These are phyloP conservation scores for Fraxinus sp. DNA, from an alignment of 305 asterid species.

Conservation along the genomic window DNA sequence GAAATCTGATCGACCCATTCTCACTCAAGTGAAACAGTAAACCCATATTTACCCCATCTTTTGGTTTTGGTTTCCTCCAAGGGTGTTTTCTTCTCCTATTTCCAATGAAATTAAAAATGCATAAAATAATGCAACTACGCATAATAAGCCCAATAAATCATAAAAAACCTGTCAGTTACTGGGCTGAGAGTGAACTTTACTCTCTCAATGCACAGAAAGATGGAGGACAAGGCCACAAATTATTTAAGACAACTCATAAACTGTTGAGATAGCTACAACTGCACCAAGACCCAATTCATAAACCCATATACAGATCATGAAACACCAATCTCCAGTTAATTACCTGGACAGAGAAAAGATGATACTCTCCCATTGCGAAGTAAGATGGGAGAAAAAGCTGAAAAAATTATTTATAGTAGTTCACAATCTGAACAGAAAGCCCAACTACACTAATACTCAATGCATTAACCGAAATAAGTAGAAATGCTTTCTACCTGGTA, in stretches of 20 bases:
- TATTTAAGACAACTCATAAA: not conserved
- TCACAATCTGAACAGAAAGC: not conserved
- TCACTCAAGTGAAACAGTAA: not conserved
- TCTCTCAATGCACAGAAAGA: not conserved
- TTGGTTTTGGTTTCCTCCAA: not conserved
- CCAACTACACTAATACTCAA: not conserved
- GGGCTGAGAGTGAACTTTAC: not conserved
- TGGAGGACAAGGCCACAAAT: not conserved
- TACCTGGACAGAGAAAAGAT: not conserved
- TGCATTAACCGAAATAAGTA: not conserved
- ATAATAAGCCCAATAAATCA: not conserved
- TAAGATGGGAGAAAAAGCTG: not conserved
- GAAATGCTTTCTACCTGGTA: not conserved
- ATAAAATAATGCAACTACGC: not conserved
- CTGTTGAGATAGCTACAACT: not conserved
- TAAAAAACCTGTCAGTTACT: not conserved
- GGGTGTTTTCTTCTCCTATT: not conserved
- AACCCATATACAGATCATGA: not conserved
- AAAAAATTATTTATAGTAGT: not conserved
- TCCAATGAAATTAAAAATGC: not conserved
- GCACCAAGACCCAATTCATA: not conserved
- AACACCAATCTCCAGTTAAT: not conserved
- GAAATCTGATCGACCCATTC: not conserved
- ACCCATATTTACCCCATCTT: not conserved
- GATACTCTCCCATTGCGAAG: not conserved